Evolutionary conservation across 1,284 basidiomycete species (phyloP).

Genomic region (Trichosporon ovoides): DNA sequence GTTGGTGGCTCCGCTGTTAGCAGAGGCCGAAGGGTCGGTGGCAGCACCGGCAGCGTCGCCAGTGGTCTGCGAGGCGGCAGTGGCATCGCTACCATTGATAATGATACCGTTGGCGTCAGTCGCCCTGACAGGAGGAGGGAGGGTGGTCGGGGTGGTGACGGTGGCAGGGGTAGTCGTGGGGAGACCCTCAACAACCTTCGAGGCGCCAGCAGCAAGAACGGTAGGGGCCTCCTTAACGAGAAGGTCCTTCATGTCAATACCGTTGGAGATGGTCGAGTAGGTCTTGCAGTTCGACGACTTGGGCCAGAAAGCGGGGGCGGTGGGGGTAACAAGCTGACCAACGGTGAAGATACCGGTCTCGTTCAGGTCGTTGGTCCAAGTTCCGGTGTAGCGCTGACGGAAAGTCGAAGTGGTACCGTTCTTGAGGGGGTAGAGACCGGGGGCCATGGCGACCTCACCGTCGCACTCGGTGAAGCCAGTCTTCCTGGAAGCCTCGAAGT

Average conservation of each 20-base stretch:
- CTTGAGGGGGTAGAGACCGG: constrained; percentile 45
- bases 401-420: constrained; percentile 46
- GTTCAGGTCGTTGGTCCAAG: constrained; percentile 25
- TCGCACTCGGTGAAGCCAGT: constrained; percentile 47
- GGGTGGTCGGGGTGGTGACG: constrained; percentile 14
- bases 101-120: neutral
- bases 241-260: constrained; percentile 36
- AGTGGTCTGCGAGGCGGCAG: constrained; percentile 11
- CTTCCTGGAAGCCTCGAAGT: constrained; percentile 39
- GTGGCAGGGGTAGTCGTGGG: constrained; percentile 25
- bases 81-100: no score
- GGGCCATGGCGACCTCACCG: constrained; percentile 46
- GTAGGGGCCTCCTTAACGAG: constrained; percentile 33
- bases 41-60: constrained; percentile 15
- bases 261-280: constrained; percentile 47
- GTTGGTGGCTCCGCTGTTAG: constrained; percentile 12
- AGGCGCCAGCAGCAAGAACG: constrained; percentile 24
- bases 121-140: neutral
- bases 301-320: constrained; percentile 37
- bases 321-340: constrained; percentile 41
- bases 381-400: constrained; percentile 49
- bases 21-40: no score
- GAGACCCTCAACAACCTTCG: constrained; percentile 20
- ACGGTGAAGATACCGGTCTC: constrained; percentile 28
- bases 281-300: constrained; percentile 46